Percentiles rank a stretch among this genome's conserved stretches.
Evolutionary conservation across 2,329 filamentous ascomycete genomes (phyloP).

Genomic region (Cytospora chrysosperma): DNA sequence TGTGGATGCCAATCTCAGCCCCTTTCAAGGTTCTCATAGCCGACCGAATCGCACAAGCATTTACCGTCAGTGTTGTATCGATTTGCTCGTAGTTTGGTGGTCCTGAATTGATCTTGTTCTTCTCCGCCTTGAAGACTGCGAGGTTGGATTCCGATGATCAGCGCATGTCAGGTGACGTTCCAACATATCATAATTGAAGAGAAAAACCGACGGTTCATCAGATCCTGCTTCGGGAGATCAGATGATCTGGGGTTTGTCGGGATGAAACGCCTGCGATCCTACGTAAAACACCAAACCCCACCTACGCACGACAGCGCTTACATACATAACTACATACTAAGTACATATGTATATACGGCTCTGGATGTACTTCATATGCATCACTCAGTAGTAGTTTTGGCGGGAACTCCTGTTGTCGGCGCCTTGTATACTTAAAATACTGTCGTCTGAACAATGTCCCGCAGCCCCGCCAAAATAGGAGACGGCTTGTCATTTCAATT

Average conservation of each 20-base stretch:
- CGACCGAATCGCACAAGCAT: not conserved
- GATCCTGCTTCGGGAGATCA: constrained; percentile 3
- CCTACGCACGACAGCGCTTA: not conserved
- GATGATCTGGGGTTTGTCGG: constrained; percentile 10
- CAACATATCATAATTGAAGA: not conserved
- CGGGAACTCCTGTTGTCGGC: no score
- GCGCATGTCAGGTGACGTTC: not conserved
- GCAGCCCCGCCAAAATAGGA: no score
- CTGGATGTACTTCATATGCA: no score
- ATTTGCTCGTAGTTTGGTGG: not conserved
- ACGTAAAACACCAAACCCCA: not conserved
- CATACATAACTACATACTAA: not conserved
- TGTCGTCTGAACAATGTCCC: no score
- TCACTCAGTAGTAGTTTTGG: no score
- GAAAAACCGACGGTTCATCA: constrained; percentile 7
- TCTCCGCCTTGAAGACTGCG: not conserved
- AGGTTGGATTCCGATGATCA: not conserved
- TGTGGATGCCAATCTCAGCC: not conserved
- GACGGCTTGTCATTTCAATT: no score
- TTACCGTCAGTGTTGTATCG: not conserved
- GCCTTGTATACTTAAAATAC: no score
- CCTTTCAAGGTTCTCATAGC: not conserved
- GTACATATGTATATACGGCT: not conserved
- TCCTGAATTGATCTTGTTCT: not conserved
- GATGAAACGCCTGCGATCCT: not conserved